Conservation (phyloP, 768 basidiomycete genomes). For the Mycena albidolilacea region DNA sequence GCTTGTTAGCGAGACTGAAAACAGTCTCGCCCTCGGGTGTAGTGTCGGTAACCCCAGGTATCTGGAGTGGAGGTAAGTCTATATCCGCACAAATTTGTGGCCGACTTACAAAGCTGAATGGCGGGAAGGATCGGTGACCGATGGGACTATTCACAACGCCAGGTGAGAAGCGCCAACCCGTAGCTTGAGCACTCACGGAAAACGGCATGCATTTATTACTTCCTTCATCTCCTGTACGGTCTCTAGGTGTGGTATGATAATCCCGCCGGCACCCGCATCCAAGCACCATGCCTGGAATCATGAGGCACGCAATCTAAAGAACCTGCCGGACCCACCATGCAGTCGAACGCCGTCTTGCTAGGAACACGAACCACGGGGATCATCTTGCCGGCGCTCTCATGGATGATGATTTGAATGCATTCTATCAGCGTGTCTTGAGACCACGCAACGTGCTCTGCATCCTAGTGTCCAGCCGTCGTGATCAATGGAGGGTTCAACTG, state of each 20-base stretch:
- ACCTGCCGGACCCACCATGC: conserved; percentile 25
- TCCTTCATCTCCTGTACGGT: conserved; percentile 30
- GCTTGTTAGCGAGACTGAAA: conserved; percentile 32
- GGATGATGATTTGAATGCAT: conserved; percentile 35
- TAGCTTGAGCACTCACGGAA: conserved; percentile 21
- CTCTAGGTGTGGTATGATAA: conserved; percentile 33
- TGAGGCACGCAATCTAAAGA: background rate
- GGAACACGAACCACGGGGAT: conserved; percentile 35
- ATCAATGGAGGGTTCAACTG: background rate
- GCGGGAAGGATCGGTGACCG: conserved; percentile 34
- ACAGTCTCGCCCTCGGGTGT: conserved; percentile 26
- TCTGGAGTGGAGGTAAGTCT: conserved; percentile 5
- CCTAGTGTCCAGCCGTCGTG: background rate
- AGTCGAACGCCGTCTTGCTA: conserved; percentile 33
- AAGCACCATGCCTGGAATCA: conserved; percentile 28
- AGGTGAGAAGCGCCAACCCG: background rate
- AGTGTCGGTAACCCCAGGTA: conserved; percentile 28
- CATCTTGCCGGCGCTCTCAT: conserved; percentile 35
- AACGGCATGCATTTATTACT: conserved; percentile 28
- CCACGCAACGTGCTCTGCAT: conserved; percentile 36
- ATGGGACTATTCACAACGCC: conserved; percentile 5
- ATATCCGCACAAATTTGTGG: background rate
- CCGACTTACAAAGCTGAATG: conserved; percentile 26
- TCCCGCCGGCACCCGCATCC: conserved; percentile 36
- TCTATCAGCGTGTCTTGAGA: conserved; percentile 14